These are phyloP conservation scores for Aspergillus wentii DNA, from an alignment of 495 filamentous ascomycete species.

Conservation along the genomic window DNA sequence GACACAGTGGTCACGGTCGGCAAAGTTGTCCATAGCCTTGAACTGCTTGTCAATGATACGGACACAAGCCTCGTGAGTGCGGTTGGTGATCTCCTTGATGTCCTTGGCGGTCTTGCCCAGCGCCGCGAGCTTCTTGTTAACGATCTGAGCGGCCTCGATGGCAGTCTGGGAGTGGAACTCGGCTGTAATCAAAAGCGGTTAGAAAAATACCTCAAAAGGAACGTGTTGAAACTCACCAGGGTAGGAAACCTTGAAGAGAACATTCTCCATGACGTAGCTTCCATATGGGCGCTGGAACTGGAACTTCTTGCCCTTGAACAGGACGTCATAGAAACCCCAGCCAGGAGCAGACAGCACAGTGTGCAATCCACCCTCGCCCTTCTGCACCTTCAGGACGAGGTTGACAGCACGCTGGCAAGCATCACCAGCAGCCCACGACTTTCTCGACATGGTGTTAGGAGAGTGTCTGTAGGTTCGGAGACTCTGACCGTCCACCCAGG, in stretches of 20 bases:
- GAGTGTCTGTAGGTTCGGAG: constrained; percentile 95
- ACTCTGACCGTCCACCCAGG: constrained; percentile 94
- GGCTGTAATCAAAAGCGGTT: constrained; percentile 48
- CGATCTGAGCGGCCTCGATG: constrained; percentile 85
- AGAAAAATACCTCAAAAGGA: not conserved
- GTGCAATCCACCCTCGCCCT: constrained; percentile 83
- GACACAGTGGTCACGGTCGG: constrained; percentile 98
- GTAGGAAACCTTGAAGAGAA: constrained; percentile 99
- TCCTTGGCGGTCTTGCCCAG: constrained; percentile 90
- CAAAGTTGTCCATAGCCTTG: constrained; percentile 99
- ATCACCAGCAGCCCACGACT: constrained; percentile 98
- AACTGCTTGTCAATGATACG: constrained; percentile 99
- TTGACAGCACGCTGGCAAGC: constrained; percentile 96
- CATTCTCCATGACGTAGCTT: constrained; percentile 99
- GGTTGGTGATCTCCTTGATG: constrained; percentile 87
- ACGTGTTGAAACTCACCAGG: constrained; percentile 54
- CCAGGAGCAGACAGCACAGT: constrained; percentile 89
- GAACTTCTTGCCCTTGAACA: constrained; percentile 94
- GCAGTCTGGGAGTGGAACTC: constrained; percentile 99
- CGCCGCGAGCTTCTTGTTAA: constrained; percentile 74
- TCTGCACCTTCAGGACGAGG: constrained; percentile 87
- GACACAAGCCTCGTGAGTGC: constrained; percentile 96
- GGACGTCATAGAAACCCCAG: constrained; percentile 98
- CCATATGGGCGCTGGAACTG: constrained; percentile 93
- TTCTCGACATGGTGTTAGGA: constrained; percentile 98